These are phyloP conservation scores for Candida odintsovae DNA, from an alignment of 805 yeast species.

Conservation along the genomic window DNA sequence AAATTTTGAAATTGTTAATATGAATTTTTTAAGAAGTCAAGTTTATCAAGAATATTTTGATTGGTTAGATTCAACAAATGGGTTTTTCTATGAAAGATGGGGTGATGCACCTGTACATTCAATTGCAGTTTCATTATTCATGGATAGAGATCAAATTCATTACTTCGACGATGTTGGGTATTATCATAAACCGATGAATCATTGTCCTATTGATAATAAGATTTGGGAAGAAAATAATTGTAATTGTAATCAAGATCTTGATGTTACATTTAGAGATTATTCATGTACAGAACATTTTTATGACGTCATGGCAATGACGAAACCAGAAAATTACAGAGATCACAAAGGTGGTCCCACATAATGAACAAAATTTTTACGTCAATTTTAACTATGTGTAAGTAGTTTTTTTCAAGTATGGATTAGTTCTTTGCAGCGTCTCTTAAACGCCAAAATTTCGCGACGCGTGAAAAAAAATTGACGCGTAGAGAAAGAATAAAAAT, in stretches of 20 bases:
- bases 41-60: slow-evolving; percentile 41
- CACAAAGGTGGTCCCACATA: slow-evolving; percentile 23
- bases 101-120: slow-evolving; percentile 93
- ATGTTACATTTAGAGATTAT: slow-evolving; percentile 69
- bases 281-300: slow-evolving; percentile 64
- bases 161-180: slow-evolving; percentile 82
- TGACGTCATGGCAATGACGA: slow-evolving; percentile 44
- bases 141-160: slow-evolving; percentile 63
- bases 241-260: slow-evolving; percentile 52
- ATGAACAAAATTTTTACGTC: too few relatives aligned
- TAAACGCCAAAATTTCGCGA: too few relatives aligned
- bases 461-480: neutral
- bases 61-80: slow-evolving; percentile 41
- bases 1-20: slow-evolving; percentile 51
- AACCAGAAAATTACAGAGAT: slow-evolving; percentile 65
- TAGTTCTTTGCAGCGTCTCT: too few relatives aligned
- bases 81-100: slow-evolving; percentile 67
- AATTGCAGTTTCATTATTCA: slow-evolving; percentile 72
- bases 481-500: slow-evolving; percentile 1
- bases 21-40: slow-evolving; percentile 43
- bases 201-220: slow-evolving; percentile 50
- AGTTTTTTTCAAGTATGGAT: too few relatives aligned
- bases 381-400: too few relatives aligned
- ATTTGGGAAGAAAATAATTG: slow-evolving; percentile 42
- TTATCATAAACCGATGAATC: slow-evolving; percentile 57